Evolutionary conservation across 1,284 basidiomycete species (phyloP).

Genomic region (Leccinum subspadiceum): DNA sequence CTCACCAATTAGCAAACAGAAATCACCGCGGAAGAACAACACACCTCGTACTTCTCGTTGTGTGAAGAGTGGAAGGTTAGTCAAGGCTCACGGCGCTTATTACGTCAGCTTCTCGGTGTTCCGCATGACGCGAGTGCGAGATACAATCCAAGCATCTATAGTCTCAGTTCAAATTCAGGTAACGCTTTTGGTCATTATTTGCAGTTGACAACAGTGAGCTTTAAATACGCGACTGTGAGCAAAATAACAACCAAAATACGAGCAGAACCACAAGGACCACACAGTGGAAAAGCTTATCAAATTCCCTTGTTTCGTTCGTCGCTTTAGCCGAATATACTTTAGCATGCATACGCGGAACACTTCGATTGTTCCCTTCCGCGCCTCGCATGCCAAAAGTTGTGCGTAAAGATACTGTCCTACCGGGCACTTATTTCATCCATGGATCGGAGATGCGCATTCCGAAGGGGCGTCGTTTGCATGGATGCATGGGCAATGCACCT

Average conservation of each 20-base stretch:
- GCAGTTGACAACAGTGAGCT: slow-evolving; percentile 15
- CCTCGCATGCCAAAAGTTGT: slow-evolving; percentile 44
- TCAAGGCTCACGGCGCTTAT: no score
- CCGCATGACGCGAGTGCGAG: no score
- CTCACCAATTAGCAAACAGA: slow-evolving; percentile 18
- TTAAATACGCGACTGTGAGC: neutral
- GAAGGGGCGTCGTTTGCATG: slow-evolving; percentile 38
- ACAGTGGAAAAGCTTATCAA: slow-evolving; percentile 27
- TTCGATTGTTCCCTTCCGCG: slow-evolving; percentile 41
- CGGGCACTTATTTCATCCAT: slow-evolving; percentile 34
- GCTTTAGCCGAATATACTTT: no score
- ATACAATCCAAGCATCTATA: no score
- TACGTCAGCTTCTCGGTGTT: no score
- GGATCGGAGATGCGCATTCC: slow-evolving; percentile 37
- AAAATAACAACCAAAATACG: neutral
- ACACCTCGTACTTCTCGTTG: no score
- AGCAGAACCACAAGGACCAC: slow-evolving; percentile 37
- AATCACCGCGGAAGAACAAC: no score
- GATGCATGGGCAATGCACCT: slow-evolving; percentile 37
- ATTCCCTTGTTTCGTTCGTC: neutral
- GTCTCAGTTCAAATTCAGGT: slow-evolving; percentile 22
- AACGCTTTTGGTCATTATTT: slow-evolving; percentile 40
- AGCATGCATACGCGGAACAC: slow-evolving; percentile 43
- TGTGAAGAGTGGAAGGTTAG: no score
- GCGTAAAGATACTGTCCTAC: slow-evolving; percentile 35